phyloP scores from a whole-genome alignment of 495 filamentous ascomycete species.

The Aspergillus wentii region DNA sequence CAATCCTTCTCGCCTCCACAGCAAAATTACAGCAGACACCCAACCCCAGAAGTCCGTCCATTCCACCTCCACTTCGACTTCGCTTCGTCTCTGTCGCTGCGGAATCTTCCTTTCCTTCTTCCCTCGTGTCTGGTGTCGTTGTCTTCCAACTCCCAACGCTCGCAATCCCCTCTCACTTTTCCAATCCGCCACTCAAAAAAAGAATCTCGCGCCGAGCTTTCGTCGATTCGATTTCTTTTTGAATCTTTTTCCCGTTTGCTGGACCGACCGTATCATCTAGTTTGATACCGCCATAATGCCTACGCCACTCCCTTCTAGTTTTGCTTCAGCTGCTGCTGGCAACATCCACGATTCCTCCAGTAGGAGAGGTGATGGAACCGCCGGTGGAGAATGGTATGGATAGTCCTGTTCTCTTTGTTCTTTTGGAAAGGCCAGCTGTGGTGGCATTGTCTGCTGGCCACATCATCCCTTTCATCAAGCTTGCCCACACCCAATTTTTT shows the following conservation, averaged over 20 bases:
- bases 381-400: constrained; percentile 54
- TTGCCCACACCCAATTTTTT: not conserved
- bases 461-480: not conserved
- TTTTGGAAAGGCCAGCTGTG: not conserved
- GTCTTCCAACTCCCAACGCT: no score
- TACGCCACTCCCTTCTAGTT: constrained; percentile 74
- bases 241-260: constrained; percentile 4
- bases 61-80: no score
- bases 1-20: no score
- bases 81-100: no score
- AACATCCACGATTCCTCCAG: constrained; percentile 54
- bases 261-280: constrained; percentile 8
- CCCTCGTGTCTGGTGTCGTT: no score
- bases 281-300: constrained; percentile 50
- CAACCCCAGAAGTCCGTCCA: no score
- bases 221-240: constrained; percentile 1
- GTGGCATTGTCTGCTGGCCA: not conserved
- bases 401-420: constrained; percentile 6
- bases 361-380: constrained; percentile 50
- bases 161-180: no score
- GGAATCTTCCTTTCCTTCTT: no score
- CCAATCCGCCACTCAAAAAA: no score
- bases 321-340: constrained; percentile 77
- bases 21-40: no score
- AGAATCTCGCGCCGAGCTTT: no score